These are phyloP conservation scores for Cicer pinnatifidum DNA, from an alignment of 306 rosid genomes.

Conservation along the genomic window DNA sequence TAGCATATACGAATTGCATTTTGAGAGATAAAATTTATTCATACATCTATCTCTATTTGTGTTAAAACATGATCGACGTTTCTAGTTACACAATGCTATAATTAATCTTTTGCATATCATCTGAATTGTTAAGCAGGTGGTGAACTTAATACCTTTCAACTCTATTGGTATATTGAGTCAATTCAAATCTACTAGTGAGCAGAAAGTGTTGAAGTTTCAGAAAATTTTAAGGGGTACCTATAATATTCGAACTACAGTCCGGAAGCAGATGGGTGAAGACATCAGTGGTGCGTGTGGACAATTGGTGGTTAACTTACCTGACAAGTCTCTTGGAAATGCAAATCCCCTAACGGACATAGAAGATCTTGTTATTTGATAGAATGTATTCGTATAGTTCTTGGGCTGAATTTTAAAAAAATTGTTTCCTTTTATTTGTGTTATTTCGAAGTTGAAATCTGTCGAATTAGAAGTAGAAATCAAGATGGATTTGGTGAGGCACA, in stretches of 20 bases:
- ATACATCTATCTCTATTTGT: not conserved
- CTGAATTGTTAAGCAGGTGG: slow-evolving; percentile 66
- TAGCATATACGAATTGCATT: slow-evolving; percentile 13
- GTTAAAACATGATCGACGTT: not conserved
- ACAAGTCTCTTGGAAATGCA: slow-evolving; percentile 55
- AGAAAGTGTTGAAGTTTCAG: slow-evolving; percentile 76
- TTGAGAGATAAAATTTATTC: not conserved
- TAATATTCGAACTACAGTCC: slow-evolving; percentile 79
- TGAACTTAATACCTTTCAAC: slow-evolving; percentile 95
- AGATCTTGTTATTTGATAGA: slow-evolving; percentile 69
- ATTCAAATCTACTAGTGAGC: slow-evolving; percentile 69
- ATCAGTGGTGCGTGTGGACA: slow-evolving; percentile 99
- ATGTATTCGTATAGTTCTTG: slow-evolving; percentile 1
- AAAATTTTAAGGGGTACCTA: slow-evolving; percentile 78
- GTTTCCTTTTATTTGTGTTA: slow-evolving; percentile 9
- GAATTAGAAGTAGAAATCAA: slow-evolving; percentile 33
- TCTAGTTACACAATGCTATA: not conserved
- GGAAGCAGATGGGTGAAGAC: slow-evolving; percentile 95
- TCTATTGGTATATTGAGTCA: slow-evolving; percentile 84
- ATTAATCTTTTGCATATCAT: slow-evolving; percentile 33
- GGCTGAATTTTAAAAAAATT: not conserved
- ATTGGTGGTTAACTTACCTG: slow-evolving; percentile 70
- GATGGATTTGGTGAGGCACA: slow-evolving; percentile 21
- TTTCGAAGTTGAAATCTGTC: slow-evolving; percentile 21
- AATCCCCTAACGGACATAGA: slow-evolving; percentile 75